Evolutionary conservation across 495 filamentous ascomycete genomes (phyloP), one percentile per base, ranked within the genome.

Genomic region (Xylaria cubensis): DNA sequence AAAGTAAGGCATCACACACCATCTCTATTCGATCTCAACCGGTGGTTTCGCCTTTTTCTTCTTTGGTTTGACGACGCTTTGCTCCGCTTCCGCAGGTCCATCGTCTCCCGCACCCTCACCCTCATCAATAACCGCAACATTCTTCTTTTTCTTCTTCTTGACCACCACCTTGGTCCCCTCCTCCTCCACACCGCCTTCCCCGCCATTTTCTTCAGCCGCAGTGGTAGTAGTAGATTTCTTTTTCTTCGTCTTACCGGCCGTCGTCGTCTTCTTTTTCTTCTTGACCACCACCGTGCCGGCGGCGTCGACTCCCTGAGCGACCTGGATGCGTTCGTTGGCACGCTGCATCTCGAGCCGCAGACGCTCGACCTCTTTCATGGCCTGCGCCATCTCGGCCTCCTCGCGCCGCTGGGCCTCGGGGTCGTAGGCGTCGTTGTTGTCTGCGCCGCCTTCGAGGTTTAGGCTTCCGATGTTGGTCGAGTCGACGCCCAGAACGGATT

Each of bases 301-400:
- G 5, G 83, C 83, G n/a, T 90, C 87, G 4, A 90, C 88, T 4
- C 90, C 92, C 69, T 92, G 87, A 39, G 89, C 86, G 17, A 88
- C 86, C 77, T 93, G 86, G 44, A 97, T 91, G 65, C 93, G 83
- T 82, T 98, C 95, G 44, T 93, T 92, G 19, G 92, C 92, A 74
- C 94, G 84, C 82, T 98, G 95, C 94, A 99, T 98, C 80, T 95
- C 92, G 64, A 97, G 79, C 48, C 96, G 85, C 65, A 97, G 80
- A 62, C 89, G 85, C 83, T 98, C 95, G 17, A 99, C 92, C 78
- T 97, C 90, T 78, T 90, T 89, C 84, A 97, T 89, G 5, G 95
- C 96, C 76, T 87, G 90, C 39, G 85, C 87, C 92, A 97, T 95
- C 80, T 97, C 94, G 1, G 85, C 88, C 69, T 97, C 94, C 75